A percentile compares a stretch with the other conserved stretches of the same genome.
These are phyloP conservation scores for Saccharum hybrid DNA, from an alignment of 202 grass and related monocot genomes.

Conservation along the genomic window DNA sequence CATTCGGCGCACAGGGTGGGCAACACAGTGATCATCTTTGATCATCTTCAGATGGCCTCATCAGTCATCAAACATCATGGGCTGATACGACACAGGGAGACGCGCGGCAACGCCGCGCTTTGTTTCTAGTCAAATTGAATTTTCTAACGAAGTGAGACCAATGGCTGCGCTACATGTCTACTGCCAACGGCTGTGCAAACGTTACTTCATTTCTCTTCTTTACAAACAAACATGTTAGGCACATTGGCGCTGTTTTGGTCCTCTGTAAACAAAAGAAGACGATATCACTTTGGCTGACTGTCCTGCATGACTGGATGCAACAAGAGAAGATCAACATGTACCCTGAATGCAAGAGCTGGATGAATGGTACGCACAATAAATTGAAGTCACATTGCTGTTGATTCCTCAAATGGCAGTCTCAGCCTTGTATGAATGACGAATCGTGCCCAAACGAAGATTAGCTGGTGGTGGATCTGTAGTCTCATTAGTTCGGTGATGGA, in stretches of 20 bases:
- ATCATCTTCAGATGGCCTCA: too few relatives aligned
- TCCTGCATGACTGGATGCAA: not conserved
- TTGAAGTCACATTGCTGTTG: not conserved
- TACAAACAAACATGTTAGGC: conserved; percentile 40
- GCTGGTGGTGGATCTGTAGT: conserved; percentile 44
- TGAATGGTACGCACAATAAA: conserved; percentile 17
- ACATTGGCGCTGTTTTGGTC: conserved; percentile 5
- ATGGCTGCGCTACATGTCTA: not conserved
- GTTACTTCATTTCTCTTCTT: not conserved
- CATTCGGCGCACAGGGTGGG: too few relatives aligned
- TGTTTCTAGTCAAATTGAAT: not conserved
- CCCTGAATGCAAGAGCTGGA: conserved; percentile 13
- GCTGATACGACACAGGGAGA: too few relatives aligned
- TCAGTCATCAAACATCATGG: too few relatives aligned
- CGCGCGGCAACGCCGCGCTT: too few relatives aligned
- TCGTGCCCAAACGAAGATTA: conserved; percentile 32
- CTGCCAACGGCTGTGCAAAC: not conserved
- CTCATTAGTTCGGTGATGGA: conserved; percentile 67
- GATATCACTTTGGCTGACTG: not conserved
- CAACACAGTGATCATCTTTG: too few relatives aligned
- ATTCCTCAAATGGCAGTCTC: conserved; percentile 24
- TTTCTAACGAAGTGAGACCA: conserved; percentile 14
- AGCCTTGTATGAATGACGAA: conserved; percentile 26
- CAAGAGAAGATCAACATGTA: conserved; percentile 7
- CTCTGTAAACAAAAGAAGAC: not conserved